Base-by-base conservation (phyloP, 2,329 filamentous ascomycete genomes). In the Davidsoniella virescens region DNA sequence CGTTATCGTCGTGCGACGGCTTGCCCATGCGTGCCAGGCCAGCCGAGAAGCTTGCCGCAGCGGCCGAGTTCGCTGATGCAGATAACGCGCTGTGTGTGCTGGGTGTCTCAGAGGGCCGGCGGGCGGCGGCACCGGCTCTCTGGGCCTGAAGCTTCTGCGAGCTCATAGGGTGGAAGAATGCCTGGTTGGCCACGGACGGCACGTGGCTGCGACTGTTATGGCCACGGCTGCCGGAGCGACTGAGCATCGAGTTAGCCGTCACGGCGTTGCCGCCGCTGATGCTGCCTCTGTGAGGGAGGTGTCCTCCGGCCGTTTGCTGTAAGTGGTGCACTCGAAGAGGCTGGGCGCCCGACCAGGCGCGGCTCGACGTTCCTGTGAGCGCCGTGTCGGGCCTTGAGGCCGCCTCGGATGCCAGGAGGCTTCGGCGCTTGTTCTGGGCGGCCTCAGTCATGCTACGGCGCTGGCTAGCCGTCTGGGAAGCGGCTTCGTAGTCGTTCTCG, bases 111-210 rank as follows among this genome's bases (percentile, higher is more conserved):
- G 29, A 48, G 10, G 25, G 45, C n/a, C 44, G 48, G n/a, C 46
- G 48, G n/a, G 39, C 51, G 2, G 43, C 41, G 10, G 47, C 44
- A 26, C 51, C 38, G 16, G 51, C 80, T 63, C 90, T 75, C 65
- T 96, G 92, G 50, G 87, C 87, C 66, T 96, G 90, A 47, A 96
- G 70, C 62, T 87, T 83, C 63, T 94, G 87, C 20, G 90, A 94
- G 67, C 88, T 96, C 87, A 98, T 94, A 38, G 92, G 92, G 18
- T 82, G 83, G 62, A 94, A 94, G 68, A 98, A 96, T 49, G 86
- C 90, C 60, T 90, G 84, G 14, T 87, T 87, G 2, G 87, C 82
- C 49, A 98, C 69, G 1, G 84, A 87, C 1, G 92, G 88, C 17
- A 94, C 87, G 70, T 98, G 92, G 61, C 82, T 87, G 43, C 82